These are phyloP conservation scores for Solanum ossicruentum DNA, from an alignment of 257 asterid species.

Conservation along the genomic window DNA sequence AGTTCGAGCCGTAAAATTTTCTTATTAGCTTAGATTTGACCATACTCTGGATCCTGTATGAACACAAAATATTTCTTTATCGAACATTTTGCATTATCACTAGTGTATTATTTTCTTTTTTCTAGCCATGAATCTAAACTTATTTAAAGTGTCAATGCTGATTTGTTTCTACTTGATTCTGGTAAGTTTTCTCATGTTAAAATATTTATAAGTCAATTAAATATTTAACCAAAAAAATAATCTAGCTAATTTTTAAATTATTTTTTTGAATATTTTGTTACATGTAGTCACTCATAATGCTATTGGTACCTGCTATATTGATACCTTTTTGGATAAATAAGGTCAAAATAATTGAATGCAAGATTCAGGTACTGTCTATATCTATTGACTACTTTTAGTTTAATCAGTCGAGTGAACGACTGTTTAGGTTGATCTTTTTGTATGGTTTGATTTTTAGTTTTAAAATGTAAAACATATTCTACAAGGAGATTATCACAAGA, in stretches of 20 bases:
- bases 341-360: conserved; percentile 13
- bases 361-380: conserved; percentile 10
- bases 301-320: conserved; percentile 24
- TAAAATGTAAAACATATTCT: background rate
- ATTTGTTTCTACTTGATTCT: conserved; percentile 19
- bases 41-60: too few species aligned
- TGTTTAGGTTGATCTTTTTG: too few species aligned
- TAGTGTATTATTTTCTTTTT: too few species aligned
- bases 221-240: background rate
- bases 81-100: too few species aligned
- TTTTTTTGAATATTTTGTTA: background rate
- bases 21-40: too few species aligned
- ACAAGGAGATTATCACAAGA: conserved; percentile 5
- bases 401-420: too few species aligned
- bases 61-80: too few species aligned
- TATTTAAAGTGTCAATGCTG: conserved; percentile 26
- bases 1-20: too few species aligned
- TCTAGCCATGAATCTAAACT: conserved; percentile 18
- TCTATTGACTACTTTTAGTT: background rate
- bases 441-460: too few species aligned
- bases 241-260: too few species aligned
- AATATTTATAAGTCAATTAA: too few species aligned
- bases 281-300: conserved; percentile 26
- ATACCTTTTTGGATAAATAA: conserved; percentile 33
- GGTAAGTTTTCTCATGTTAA: conserved; percentile 13